Evolutionary conservation across 1,284 basidiomycete genomes (phyloP), one percentile per base, ranked within the genome.

Genomic region (Hymenochaete sp.): DNA sequence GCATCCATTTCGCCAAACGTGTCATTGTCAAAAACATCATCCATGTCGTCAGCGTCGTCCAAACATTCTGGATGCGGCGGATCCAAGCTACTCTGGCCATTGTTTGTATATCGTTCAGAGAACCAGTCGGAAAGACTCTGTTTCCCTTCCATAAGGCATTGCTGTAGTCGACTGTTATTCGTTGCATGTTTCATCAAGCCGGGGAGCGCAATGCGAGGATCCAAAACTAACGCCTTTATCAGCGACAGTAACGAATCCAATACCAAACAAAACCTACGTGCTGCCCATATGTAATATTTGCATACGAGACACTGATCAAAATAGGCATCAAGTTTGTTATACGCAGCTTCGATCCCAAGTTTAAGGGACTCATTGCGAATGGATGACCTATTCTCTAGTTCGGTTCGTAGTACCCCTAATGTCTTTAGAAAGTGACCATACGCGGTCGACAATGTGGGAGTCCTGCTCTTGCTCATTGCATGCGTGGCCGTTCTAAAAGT

Each of bases 401-500:
- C 11, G 14, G 45, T 38, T 28, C 33, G 18, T 9, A 59, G 27
- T 31, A 46, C 33, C 3, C 52, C 44, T 42, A 59, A 55, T 2
- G 59, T 45, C 2, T 36, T 44, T 3, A 51, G 42, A 44, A 58
- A 59, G 19, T 53, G 26, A 0, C 52, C 49, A 38, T 56, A 53
- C 1, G 48, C 48, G 0, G 46, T 42, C 0, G 53, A 55, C 1
- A 60, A 41, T 45, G 54, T 56, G 0, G 57, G 49, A 2, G 38
- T 42, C 43, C 50, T 54, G n/a, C 59, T 59, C 16, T 54, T 42
- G 1, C 59, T 60, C 59, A 61, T 61, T 16, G 53, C 18, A 0
- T 55, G 58, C 3, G 58, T 61, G 1, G 59, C 59, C n/a, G n/a
- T n/a, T n/a, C n/a, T n/a, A n/a, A n/a, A n/a, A n/a, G n/a, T n/a